Percentiles rank a stretch among this genome's conserved stretches.
Evolutionary conservation across 768 basidiomycete genomes (phyloP).

Genomic region (Mycena belliarum): DNA sequence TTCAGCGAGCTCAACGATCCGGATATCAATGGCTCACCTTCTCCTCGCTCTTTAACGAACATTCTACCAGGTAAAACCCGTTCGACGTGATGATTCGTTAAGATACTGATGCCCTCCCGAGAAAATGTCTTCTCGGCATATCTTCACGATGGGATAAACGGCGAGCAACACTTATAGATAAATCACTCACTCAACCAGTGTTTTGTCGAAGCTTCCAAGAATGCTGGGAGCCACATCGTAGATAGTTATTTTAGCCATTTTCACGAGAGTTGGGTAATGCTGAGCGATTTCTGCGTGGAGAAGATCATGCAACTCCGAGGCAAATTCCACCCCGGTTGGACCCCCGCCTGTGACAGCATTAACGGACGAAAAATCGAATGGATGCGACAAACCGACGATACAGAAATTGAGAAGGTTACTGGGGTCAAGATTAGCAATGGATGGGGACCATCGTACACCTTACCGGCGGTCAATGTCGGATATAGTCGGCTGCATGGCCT

Average conservation of each 20-base stretch:
- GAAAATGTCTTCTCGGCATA: slow-evolving; percentile 72
- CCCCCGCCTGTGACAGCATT: slow-evolving; percentile 55
- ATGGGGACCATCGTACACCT: background rate
- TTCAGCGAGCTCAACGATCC: background rate
- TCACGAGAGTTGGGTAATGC: slow-evolving; percentile 65
- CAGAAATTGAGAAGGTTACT: slow-evolving; percentile 82
- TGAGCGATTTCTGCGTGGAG: slow-evolving; percentile 62
- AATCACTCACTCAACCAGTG: slow-evolving; percentile 52
- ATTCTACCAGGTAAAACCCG: slow-evolving; percentile 65
- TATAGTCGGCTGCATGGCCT: slow-evolving; percentile 79
- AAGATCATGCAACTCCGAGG: slow-evolving; percentile 81
- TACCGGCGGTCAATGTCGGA: slow-evolving; percentile 64
- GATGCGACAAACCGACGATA: slow-evolving; percentile 63
- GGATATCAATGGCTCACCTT: slow-evolving; percentile 43
- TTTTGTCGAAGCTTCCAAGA: slow-evolving; percentile 71
- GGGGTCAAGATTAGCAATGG: background rate
- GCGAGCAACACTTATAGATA: background rate
- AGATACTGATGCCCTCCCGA: slow-evolving; percentile 72
- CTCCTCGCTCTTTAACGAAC: slow-evolving; percentile 70
- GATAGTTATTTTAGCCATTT: slow-evolving; percentile 69
- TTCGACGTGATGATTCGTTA: slow-evolving; percentile 74
- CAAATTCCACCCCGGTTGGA: slow-evolving; percentile 80
- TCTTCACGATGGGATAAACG: slow-evolving; percentile 32
- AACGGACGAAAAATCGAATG: background rate
- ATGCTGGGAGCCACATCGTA: slow-evolving; percentile 84